Evolutionary conservation across 176 grass and related monocot species (phyloP).

Genomic region (Hordeum marinum): DNA sequence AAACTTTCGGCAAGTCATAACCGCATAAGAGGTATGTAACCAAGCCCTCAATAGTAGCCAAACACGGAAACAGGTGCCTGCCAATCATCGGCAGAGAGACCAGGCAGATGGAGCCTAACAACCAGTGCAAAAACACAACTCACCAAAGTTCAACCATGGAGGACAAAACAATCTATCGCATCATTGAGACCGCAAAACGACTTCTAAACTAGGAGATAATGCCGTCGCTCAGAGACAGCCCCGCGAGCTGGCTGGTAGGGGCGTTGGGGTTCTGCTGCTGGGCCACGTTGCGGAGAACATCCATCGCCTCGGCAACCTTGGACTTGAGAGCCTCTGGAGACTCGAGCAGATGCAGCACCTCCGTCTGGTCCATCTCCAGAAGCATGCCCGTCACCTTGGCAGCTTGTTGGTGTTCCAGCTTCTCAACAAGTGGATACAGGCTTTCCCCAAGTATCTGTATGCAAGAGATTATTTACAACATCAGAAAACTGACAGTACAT

Average conservation of each 20-base stretch:
- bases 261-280: constrained; percentile 53
- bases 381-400: constrained; percentile 93
- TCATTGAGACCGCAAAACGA: constrained; percentile 25
- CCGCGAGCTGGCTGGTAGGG: constrained; percentile 62
- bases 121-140: constrained; percentile 18
- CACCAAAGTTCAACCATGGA: constrained; percentile 23
- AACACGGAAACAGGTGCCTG: constrained; percentile 10
- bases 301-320: constrained; percentile 93
- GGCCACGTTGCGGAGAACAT: constrained; percentile 75
- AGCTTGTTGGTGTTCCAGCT: constrained; percentile 68
- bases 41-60: constrained; percentile 2
- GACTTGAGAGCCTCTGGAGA: constrained; percentile 78
- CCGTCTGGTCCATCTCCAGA: constrained; percentile 94
- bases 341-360: constrained; percentile 88
- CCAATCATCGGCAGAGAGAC: not conserved
- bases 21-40: not conserved
- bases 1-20: constrained; percentile 1
- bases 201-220: constrained; percentile 40
- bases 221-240: constrained; percentile 49
- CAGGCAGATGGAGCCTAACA: constrained; percentile 7
- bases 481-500: not conserved
- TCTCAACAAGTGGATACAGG: constrained; percentile 85
- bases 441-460: constrained; percentile 83
- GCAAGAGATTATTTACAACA: not conserved
- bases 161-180: not conserved